These are phyloP conservation scores for Bipolaris oryzae DNA, from an alignment of 2,329 filamentous ascomycete species.

Conservation along the genomic window DNA sequence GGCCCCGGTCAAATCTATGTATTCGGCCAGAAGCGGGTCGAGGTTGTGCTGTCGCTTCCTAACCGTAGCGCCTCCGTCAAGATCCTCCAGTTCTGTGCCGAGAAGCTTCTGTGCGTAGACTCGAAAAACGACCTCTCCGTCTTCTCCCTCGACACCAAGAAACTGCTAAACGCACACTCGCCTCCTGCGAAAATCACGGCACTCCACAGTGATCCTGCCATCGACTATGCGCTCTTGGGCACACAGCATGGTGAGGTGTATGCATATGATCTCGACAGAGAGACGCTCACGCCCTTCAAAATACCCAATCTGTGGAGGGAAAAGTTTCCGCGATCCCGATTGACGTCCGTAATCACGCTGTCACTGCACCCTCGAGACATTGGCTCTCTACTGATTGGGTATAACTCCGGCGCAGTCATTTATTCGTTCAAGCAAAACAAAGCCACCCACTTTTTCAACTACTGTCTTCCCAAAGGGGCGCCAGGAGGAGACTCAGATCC, in stretches of 20 bases:
- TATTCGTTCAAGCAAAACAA: slow-evolving; percentile 95
- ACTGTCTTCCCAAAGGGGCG: slow-evolving; percentile 79
- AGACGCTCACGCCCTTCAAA: slow-evolving; percentile 74
- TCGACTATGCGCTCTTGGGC: slow-evolving; percentile 92
- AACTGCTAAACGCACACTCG: slow-evolving; percentile 70
- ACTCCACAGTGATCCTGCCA: slow-evolving; percentile 81
- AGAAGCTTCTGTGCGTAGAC: slow-evolving; percentile 84
- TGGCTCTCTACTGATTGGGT: slow-evolving; percentile 89
- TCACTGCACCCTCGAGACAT: slow-evolving; percentile 91
- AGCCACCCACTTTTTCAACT: slow-evolving; percentile 79
- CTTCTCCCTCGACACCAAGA: slow-evolving; percentile 77
- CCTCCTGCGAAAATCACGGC: slow-evolving; percentile 77
- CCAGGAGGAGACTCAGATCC: slow-evolving; percentile 77
- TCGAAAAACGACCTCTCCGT: slow-evolving; percentile 83
- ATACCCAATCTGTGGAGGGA: slow-evolving; percentile 88
- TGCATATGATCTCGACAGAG: slow-evolving; percentile 90
- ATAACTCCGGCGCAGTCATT: slow-evolving; percentile 82
- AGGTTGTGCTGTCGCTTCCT: slow-evolving; percentile 73
- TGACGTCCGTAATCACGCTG: slow-evolving; percentile 73
- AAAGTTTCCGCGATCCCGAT: slow-evolving; percentile 69
- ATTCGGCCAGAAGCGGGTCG: slow-evolving; percentile 81
- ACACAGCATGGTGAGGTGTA: slow-evolving; percentile 82
- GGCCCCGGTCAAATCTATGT: slow-evolving; percentile 88
- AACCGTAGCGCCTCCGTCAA: slow-evolving; percentile 73
- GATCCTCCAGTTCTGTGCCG: slow-evolving; percentile 80